Percentiles rank a stretch among this genome's conserved stretches.
These are phyloP conservation scores for Musa beccarii DNA, from an alignment of 176 grass and related monocot genomes.

Conservation along the genomic window DNA sequence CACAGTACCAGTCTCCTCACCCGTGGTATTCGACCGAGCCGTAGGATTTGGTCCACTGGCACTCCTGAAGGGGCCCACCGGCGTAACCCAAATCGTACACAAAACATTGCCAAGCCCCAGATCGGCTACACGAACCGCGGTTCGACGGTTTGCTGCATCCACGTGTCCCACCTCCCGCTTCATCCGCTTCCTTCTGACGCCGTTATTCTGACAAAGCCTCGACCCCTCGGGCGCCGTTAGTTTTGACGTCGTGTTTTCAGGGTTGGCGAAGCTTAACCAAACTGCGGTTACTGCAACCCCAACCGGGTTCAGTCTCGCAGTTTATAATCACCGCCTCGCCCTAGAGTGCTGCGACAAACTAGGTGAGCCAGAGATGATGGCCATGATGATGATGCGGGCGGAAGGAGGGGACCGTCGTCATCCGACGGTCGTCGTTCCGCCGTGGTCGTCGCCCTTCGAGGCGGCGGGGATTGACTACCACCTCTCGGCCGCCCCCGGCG, in stretches of 20 bases:
- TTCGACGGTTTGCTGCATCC: not conserved
- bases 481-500: not conserved
- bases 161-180: constrained; percentile 21
- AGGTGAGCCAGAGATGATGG: constrained; percentile 23
- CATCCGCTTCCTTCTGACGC: not conserved
- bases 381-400: constrained; percentile 2
- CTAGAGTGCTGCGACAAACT: not conserved
- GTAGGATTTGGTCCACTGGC: too few species aligned
- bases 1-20: too few species aligned
- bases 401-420: constrained; percentile 24
- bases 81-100: too few species aligned
- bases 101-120: not conserved
- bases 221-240: not conserved
- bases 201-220: not conserved
- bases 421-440: constrained; percentile 35
- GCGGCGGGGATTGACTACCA: constrained; percentile 29
- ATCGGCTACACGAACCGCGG: too few species aligned
- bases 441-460: constrained; percentile 40
- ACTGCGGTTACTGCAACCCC: not conserved
- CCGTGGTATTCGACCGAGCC: too few species aligned
- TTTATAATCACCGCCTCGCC: not conserved
- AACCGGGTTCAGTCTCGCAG: not conserved
- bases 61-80: too few species aligned
- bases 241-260: not conserved
- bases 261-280: not conserved